Percentiles rank a stretch among this genome's conserved stretches.
These are phyloP conservation scores for Kernera saxatilis DNA, from an alignment of 345 rosid genomes.

Conservation along the genomic window DNA sequence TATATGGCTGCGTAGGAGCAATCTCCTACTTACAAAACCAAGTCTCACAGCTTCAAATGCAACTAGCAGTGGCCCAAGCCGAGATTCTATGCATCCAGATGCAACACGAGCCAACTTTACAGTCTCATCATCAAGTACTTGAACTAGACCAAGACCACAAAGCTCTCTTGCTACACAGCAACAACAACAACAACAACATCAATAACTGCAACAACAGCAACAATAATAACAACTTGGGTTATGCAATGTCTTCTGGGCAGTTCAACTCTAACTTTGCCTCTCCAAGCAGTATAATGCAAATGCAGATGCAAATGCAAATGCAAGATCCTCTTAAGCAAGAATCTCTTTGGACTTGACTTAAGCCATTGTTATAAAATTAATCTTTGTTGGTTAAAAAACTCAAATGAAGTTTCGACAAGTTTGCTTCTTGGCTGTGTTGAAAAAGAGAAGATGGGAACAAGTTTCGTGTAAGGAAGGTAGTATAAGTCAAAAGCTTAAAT, in stretches of 20 bases:
- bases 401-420: constrained; percentile 16
- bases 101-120: constrained; percentile 49
- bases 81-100: constrained; percentile 78
- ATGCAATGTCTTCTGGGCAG: constrained; percentile 29
- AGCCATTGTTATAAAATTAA: not conserved
- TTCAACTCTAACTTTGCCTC: constrained; percentile 51
- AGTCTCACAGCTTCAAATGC: constrained; percentile 76
- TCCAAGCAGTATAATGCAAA: constrained; percentile 45
- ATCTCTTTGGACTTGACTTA: constrained; percentile 58
- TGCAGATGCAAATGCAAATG: constrained; percentile 36
- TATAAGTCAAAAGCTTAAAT: constrained; percentile 32
- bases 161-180: constrained; percentile 32
- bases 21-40: constrained; percentile 73
- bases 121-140: constrained; percentile 33
- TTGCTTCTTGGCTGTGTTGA: constrained; percentile 24
- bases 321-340: constrained; percentile 71
- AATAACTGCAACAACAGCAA: constrained; percentile 23
- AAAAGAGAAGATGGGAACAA: constrained; percentile 17
- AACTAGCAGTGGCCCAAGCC: constrained; percentile 76
- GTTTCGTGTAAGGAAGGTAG: constrained; percentile 33
- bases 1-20: constrained; percentile 81
- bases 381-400: not conserved
- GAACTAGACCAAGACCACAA: constrained; percentile 41
- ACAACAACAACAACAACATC: constrained; percentile 9
- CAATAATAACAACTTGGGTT: constrained; percentile 29